These are phyloP conservation scores for Pharus latifolius DNA, from an alignment of 176 grass and related monocot genomes.

Conservation along the genomic window DNA sequence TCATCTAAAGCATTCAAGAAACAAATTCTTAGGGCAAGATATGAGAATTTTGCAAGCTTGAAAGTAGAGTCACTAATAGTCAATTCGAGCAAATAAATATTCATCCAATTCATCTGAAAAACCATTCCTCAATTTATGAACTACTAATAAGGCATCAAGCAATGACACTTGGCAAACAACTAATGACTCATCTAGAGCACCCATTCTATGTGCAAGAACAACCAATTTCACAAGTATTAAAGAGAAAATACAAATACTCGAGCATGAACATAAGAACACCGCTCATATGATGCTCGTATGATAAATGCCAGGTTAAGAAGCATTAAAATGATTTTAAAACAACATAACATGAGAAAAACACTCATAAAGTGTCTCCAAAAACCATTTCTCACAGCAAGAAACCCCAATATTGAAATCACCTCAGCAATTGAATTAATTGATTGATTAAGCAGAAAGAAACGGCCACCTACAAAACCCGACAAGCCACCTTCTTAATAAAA, in stretches of 20 bases:
- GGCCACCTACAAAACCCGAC: too few relatives aligned
- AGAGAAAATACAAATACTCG: neutral
- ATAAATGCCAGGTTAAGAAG: neutral
- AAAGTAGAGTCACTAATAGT: neutral
- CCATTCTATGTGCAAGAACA: slow-evolving; percentile 1
- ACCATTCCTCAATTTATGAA: neutral
- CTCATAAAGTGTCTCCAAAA: neutral
- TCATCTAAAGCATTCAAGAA: slow-evolving; percentile 27
- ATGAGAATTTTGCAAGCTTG: neutral
- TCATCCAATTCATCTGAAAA: neutral
- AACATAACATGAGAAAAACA: neutral
- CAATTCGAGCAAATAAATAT: neutral
- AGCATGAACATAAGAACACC: neutral
- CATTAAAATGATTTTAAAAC: neutral
- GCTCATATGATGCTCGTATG: neutral
- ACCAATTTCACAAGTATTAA: neutral
- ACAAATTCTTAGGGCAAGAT: slow-evolving; percentile 23
- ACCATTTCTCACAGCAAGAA: neutral
- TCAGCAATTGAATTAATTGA: too few relatives aligned
- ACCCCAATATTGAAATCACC: too few relatives aligned
- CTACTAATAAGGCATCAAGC: neutral
- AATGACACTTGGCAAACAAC: neutral
- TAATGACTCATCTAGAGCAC: neutral
- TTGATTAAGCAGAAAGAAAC: too few relatives aligned
- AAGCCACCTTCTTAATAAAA: too few relatives aligned